These are phyloP conservation scores for Chenopodium suecicum DNA, from an alignment of 148 eudicot species.

Conservation along the genomic window DNA sequence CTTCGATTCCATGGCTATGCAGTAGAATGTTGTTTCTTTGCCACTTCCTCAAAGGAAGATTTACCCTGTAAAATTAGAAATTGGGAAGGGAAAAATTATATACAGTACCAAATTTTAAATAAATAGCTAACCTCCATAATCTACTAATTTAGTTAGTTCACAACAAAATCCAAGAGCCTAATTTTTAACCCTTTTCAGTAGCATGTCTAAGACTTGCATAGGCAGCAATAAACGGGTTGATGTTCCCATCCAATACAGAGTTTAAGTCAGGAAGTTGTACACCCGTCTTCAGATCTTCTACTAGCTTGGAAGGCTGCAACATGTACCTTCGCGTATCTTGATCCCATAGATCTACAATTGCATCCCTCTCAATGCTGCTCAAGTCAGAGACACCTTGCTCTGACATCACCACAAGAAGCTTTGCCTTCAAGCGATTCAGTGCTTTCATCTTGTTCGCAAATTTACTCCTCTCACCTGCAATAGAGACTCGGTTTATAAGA, in stretches of 20 bases:
- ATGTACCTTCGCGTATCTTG: conserved; percentile 58
- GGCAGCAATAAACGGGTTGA: conserved; percentile 63
- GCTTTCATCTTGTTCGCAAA: conserved; percentile 87
- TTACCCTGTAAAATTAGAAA: not conserved
- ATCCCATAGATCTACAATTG: conserved; percentile 40
- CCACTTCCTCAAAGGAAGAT: not conserved
- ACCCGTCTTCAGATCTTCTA: conserved; percentile 74
- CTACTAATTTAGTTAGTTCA: not conserved
- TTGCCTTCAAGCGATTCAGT: conserved; percentile 77
- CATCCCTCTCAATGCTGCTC: conserved; percentile 36
- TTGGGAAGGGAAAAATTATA: not conserved
- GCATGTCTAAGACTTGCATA: conserved; percentile 54
- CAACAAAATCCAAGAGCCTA: not conserved
- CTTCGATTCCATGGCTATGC: too few species aligned
- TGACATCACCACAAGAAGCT: conserved; percentile 50
- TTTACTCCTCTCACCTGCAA: conserved; percentile 75
- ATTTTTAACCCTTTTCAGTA: conserved; percentile 15
- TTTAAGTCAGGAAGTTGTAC: conserved; percentile 58
- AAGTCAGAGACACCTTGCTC: conserved; percentile 52
- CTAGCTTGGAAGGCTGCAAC: conserved; percentile 59
- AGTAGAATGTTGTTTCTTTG: not conserved
- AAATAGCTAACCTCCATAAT: not conserved
- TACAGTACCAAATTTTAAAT: not conserved
- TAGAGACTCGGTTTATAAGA: not conserved
- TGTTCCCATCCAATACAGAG: conserved; percentile 76